A percentile compares a stretch with the other conserved stretches of the same genome.
phyloP scores from a whole-genome alignment of 352 stramenopile genomes.

The Pythium sp. region DNA sequence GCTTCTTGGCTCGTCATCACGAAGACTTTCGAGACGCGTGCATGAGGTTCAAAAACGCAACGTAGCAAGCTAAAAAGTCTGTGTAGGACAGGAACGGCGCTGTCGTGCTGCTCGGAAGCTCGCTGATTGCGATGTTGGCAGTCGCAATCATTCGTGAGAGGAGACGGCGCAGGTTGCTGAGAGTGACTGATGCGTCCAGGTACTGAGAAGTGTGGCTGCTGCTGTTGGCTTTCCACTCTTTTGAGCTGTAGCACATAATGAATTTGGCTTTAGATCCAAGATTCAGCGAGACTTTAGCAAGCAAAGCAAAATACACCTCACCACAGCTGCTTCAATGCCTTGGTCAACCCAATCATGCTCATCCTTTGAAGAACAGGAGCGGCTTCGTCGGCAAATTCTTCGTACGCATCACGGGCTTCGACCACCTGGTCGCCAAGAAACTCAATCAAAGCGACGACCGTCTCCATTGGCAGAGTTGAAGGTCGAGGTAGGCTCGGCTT shows the following conservation, averaged over 20 bases:
- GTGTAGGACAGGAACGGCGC: constrained; percentile 56
- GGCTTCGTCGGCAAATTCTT: constrained; percentile 31
- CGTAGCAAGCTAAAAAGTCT: constrained; percentile 61
- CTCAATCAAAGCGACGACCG: constrained; percentile 59
- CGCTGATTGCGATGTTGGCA: constrained; percentile 23
- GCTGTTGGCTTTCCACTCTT: constrained; percentile 20
- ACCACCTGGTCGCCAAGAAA: constrained; percentile 58
- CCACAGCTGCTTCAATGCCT: constrained; percentile 45
- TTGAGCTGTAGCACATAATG: constrained; percentile 4
- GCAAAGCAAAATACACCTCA: constrained; percentile 12
- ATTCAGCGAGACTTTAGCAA: not conserved
- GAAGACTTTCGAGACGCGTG: constrained; percentile 13
- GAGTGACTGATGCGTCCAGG: constrained; percentile 7
- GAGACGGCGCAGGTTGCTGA: constrained; percentile 39
- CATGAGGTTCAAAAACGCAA: constrained; percentile 37
- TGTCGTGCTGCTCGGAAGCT: constrained; percentile 29
- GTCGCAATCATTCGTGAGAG: constrained; percentile 39
- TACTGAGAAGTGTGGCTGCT: not conserved
- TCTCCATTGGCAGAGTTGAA: constrained; percentile 27
- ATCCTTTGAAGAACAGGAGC: constrained; percentile 23
- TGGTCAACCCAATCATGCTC: constrained; percentile 40
- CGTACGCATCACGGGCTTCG: constrained; percentile 54
- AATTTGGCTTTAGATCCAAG: not conserved
- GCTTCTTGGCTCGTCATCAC: not conserved
- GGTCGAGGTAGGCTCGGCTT: not conserved